Base-by-base conservation (phyloP, 2,329 filamentous ascomycete genomes). In the Cercospora brassicicola region DNA sequence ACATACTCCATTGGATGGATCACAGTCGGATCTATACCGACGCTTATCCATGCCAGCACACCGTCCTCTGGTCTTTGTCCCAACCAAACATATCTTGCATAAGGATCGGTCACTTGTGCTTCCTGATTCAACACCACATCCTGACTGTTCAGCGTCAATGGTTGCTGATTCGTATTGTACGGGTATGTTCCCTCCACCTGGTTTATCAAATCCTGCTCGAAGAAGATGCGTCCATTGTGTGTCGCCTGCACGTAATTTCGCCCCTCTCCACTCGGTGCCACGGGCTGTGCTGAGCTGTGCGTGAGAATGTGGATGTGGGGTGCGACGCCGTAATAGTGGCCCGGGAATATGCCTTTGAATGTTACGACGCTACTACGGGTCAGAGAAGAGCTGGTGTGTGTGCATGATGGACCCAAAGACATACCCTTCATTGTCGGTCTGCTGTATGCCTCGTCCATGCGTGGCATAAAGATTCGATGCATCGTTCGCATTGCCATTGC, bases 211-310 rank as follows among this genome's bases (percentile, higher is more conserved):
- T 82, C 80, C 75, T 89, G 84, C 76, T 90, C 87, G 66, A 88
- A 88, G 82, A 88, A 90, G 57, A 88, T 73, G 76, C 91, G 88
- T 15, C 88, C 88, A 33, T 90, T 82, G 77, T 90, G 87, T 7
- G 85, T 83, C 67, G 86, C 82, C 59, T 79, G 81, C 1, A 69
- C 60, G 20, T 65, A 71, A 60, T 68, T 42, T 5, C 8, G 26
- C 2, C 66, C 66, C 9, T 62, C 66, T 20, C 33, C 53, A 11
- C 55, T 60, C 1, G 57, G 55, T 4, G 57, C 55, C 1, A 59
- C 33, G 4, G 53, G 53, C 8, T 59, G 53, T 1, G 55, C 23
- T 11, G 28, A 10, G 59, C 59, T 68, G 51, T 68, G 62, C 8
- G 66, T 65, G 20, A 68, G 62, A 6, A 68, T 18, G 69, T 82